Evolutionary conservation across 441 rosid species (phyloP).

Genomic region (Arabidopsis hybrid): DNA sequence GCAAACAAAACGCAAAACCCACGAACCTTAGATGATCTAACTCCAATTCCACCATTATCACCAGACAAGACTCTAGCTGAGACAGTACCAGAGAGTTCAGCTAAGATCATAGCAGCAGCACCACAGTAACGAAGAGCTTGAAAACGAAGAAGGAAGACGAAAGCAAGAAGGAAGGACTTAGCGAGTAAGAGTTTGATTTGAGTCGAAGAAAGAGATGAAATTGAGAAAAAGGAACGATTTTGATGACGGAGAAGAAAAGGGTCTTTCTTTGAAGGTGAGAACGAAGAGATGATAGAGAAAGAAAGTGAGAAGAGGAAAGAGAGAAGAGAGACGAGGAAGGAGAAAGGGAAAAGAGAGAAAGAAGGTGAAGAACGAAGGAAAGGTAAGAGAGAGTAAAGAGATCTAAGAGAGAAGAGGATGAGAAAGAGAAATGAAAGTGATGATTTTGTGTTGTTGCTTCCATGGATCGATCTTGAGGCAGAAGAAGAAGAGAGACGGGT

Average conservation of each 20-base stretch:
- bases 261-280: constrained; percentile 55
- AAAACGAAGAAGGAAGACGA: constrained; percentile 78
- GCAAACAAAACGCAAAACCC: constrained; percentile 66
- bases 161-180: constrained; percentile 63
- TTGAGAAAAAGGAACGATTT: constrained; percentile 49
- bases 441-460: constrained; percentile 49
- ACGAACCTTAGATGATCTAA: constrained; percentile 48
- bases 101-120: constrained; percentile 90
- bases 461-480: constrained; percentile 44
- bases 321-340: constrained; percentile 78
- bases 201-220: constrained; percentile 57
- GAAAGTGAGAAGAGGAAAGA: constrained; percentile 70
- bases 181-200: constrained; percentile 59
- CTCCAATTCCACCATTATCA: constrained; percentile 43
- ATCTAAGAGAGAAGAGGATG: constrained; percentile 80
- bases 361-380: constrained; percentile 87
- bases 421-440: constrained; percentile 75
- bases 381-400: constrained; percentile 85
- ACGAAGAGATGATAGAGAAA: constrained; percentile 69
- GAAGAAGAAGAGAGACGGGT: constrained; percentile 45
- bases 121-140: constrained; percentile 94
- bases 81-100: constrained; percentile 80
- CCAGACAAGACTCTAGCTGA: constrained; percentile 59
- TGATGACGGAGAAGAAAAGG: constrained; percentile 55
- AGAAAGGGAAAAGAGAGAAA: constrained; percentile 83